phyloP scores from a whole-genome alignment of 1,284 basidiomycete species.

The Ganoderma multipileum region DNA sequence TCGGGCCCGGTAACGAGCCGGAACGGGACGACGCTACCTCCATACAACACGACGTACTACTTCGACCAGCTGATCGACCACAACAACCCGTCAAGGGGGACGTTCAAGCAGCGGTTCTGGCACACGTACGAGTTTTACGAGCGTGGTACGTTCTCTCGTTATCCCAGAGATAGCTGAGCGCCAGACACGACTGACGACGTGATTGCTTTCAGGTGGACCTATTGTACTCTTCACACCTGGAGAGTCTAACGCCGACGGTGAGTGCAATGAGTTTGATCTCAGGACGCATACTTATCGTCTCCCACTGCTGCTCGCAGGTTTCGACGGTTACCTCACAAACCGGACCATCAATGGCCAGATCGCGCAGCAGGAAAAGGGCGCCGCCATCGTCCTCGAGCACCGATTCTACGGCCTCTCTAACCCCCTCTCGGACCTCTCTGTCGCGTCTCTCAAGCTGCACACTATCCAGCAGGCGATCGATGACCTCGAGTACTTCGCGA shows the following conservation, averaged over 20 bases:
- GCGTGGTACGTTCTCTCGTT: constrained; percentile 43
- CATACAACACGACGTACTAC: constrained; percentile 52
- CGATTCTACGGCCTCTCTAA: constrained; percentile 61
- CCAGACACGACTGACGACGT: neutral
- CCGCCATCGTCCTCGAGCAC: constrained; percentile 66
- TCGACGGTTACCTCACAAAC: constrained; percentile 67
- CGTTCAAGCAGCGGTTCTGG: constrained; percentile 79
- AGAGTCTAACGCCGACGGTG: constrained; percentile 52
- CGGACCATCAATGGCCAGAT: constrained; percentile 68
- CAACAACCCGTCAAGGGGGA: constrained; percentile 72
- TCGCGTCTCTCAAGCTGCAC: constrained; percentile 61
- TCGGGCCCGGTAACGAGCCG: constrained; percentile 33
- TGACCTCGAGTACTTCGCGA: constrained; percentile 73
- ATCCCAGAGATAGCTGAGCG: neutral
- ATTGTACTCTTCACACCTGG: constrained; percentile 66
- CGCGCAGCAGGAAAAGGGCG: constrained; percentile 70
- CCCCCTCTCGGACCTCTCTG: constrained; percentile 67
- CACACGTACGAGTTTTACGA: constrained; percentile 69
- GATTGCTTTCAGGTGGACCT: constrained; percentile 55
- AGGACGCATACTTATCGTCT: neutral
- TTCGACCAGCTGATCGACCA: constrained; percentile 82
- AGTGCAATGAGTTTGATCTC: constrained; percentile 14
- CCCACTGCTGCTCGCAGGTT: constrained; percentile 31
- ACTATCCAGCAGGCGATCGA: constrained; percentile 78
- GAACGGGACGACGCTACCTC: constrained; percentile 38